Percentiles rank a stretch among this genome's conserved stretches.
Evolutionary conservation across 371 early-diverging fungal genomes (phyloP).

Genomic region (Dichotomocladium elegans): DNA sequence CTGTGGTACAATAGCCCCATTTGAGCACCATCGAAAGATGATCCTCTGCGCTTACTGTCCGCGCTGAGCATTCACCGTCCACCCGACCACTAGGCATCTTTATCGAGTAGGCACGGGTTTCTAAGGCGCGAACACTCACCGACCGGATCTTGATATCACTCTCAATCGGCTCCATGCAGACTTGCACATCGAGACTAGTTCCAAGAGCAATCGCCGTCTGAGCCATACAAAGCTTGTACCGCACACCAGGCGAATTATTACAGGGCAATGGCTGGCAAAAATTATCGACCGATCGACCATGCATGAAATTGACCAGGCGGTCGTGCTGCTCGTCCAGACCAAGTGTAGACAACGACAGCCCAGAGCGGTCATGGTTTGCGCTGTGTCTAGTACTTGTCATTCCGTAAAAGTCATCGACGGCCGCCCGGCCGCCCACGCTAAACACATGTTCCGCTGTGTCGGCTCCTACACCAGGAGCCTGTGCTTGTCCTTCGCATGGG

Average conservation of each 20-base stretch:
- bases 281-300: slow-evolving; percentile 27
- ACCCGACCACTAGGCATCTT: slow-evolving; percentile 14
- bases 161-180: slow-evolving; percentile 28
- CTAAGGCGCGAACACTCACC: slow-evolving; percentile 11
- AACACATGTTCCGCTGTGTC: no score
- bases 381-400: no score
- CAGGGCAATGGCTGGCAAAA: not conserved
- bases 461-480: no score
- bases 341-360: not conserved
- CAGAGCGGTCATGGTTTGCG: not conserved
- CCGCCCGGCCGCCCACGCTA: no score
- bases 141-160: slow-evolving; percentile 15
- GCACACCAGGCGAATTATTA: slow-evolving; percentile 19
- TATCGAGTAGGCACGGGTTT: slow-evolving; percentile 25
- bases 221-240: slow-evolving; percentile 31
- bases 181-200: slow-evolving; percentile 30
- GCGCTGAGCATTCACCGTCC: no score
- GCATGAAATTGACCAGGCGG: slow-evolving; percentile 22
- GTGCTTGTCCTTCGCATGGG: no score
- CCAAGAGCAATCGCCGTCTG: slow-evolving; percentile 42
- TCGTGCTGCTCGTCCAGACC: slow-evolving; percentile 36
- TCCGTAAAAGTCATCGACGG: no score
- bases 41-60: no score
- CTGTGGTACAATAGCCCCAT: slow-evolving; percentile 33
- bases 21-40: slow-evolving; percentile 21